These are phyloP conservation scores for Rubroboletus pulcherrimus DNA, from an alignment of 768 basidiomycete genomes.

Conservation along the genomic window DNA sequence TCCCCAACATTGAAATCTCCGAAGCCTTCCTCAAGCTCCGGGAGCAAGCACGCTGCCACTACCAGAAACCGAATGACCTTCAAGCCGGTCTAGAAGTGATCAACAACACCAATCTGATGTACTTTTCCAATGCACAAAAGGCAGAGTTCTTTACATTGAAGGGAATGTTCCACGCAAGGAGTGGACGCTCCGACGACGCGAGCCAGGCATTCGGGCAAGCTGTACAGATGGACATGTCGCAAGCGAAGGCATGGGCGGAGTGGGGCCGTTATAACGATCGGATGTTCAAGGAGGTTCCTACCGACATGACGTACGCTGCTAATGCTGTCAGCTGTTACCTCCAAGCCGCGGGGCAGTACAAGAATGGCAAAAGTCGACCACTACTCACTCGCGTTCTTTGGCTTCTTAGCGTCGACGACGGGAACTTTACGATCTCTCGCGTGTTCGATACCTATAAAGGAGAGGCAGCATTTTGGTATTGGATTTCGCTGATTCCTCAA, in stretches of 20 bases:
- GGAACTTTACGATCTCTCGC: conserved; percentile 60
- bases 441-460: conserved; percentile 95
- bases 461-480: conserved; percentile 96
- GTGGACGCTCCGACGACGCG: conserved; percentile 84
- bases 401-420: conserved; percentile 92
- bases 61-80: conserved; percentile 90
- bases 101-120: conserved; percentile 98
- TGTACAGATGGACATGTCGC: conserved; percentile 90
- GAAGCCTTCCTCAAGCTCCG: conserved; percentile 98
- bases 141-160: conserved; percentile 98
- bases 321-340: conserved; percentile 97
- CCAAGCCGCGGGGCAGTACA: conserved; percentile 94
- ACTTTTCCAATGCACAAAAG: conserved; percentile 92
- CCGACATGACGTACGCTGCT: conserved; percentile 71
- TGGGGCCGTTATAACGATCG: conserved; percentile 95
- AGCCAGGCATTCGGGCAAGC: conserved; percentile 91
- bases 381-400: conserved; percentile 91
- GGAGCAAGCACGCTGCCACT: conserved; percentile 97
- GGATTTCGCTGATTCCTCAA: conserved; percentile 97
- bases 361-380: conserved; percentile 88
- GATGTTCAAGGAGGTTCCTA: conserved; percentile 84
- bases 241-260: conserved; percentile 97
- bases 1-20: conserved; percentile 99
- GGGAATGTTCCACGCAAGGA: conserved; percentile 94
- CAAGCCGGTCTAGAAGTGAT: conserved; percentile 96